Percentiles rank a stretch among this genome's conserved stretches.
phyloP scores from a whole-genome alignment of 2,329 filamentous ascomycete species.

The Calonectria henricotiae region DNA sequence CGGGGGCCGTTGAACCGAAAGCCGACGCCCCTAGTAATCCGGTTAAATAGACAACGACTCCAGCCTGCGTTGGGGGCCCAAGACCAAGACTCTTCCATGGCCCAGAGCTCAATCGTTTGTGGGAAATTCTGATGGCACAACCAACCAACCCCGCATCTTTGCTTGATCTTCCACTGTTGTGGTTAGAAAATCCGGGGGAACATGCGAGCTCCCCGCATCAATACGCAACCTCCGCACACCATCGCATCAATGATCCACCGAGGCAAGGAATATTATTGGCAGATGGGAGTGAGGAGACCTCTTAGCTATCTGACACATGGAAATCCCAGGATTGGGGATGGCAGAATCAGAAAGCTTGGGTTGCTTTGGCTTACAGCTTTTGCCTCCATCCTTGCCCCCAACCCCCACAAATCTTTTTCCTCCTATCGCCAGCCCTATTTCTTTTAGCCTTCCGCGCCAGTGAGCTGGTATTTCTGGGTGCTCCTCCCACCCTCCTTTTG shows the following conservation, averaged over 20 bases:
- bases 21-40: slow-evolving; percentile 9
- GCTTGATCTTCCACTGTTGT: not conserved
- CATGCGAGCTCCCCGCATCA: slow-evolving; percentile 22
- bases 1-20: slow-evolving; percentile 3
- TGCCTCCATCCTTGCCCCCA: slow-evolving; percentile 4
- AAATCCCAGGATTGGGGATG: slow-evolving; percentile 6
- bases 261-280: not conserved
- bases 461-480: slow-evolving; percentile 19
- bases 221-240: slow-evolving; percentile 17
- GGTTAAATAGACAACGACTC: slow-evolving; percentile 26
- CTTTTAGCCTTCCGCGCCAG: slow-evolving; percentile 20
- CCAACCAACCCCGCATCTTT: slow-evolving; percentile 9
- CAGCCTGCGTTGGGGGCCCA: slow-evolving; percentile 9
- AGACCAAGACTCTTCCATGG: not conserved
- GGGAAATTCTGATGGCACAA: slow-evolving; percentile 19
- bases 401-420: slow-evolving; percentile 10
- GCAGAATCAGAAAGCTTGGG: not conserved
- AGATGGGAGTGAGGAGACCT: not conserved
- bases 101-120: slow-evolving; percentile 28
- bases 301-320: slow-evolving; percentile 9
- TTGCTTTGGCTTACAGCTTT: not conserved
- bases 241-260: slow-evolving; percentile 28
- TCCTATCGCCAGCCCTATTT: slow-evolving; percentile 1
- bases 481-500: not conserved
- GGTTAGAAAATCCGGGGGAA: slow-evolving; percentile 24